A percentile compares a stretch with the other conserved stretches of the same genome.
Evolutionary conservation across 345 rosid species (phyloP).

Genomic region (Cardamine chenopodiifolia): DNA sequence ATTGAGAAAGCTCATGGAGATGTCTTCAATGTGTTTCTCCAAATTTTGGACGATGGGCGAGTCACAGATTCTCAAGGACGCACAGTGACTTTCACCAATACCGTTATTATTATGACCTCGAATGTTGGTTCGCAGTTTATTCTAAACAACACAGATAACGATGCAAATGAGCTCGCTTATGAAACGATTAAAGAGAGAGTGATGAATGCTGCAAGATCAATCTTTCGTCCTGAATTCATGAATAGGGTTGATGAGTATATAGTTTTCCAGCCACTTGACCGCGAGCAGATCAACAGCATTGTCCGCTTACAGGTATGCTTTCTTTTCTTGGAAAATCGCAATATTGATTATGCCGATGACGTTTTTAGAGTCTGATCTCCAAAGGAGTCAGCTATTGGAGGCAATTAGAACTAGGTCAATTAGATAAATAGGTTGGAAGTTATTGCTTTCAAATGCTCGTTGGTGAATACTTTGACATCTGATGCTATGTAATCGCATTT

Average conservation of each 20-base stretch:
- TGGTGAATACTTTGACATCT: not conserved
- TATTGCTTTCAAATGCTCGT: not conserved
- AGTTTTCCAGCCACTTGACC: conserved; percentile 96
- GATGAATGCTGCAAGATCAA: conserved; percentile 94
- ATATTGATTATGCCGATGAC: not conserved
- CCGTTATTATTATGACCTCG: conserved; percentile 91
- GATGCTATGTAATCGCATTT: not conserved
- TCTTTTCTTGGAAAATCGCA: not conserved
- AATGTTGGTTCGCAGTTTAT: conserved; percentile 94
- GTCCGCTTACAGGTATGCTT: conserved; percentile 82
- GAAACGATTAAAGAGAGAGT: conserved; percentile 82
- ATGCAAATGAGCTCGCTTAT: conserved; percentile 68
- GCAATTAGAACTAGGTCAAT: not conserved
- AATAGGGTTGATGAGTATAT: conserved; percentile 97
- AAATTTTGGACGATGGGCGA: conserved; percentile 93
- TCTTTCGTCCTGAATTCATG: conserved; percentile 98
- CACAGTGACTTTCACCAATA: conserved; percentile 91
- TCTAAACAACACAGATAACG: conserved; percentile 70
- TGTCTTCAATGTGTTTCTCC: conserved; percentile 96
- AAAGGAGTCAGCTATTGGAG: not conserved
- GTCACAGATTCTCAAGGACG: conserved; percentile 98
- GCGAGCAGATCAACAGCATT: conserved; percentile 73
- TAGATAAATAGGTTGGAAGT: not conserved
- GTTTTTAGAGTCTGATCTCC: not conserved
- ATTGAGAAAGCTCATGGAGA: conserved; percentile 96